Conservation (phyloP, 1,284 basidiomycete species). For the Stereum hirsutum region DNA sequence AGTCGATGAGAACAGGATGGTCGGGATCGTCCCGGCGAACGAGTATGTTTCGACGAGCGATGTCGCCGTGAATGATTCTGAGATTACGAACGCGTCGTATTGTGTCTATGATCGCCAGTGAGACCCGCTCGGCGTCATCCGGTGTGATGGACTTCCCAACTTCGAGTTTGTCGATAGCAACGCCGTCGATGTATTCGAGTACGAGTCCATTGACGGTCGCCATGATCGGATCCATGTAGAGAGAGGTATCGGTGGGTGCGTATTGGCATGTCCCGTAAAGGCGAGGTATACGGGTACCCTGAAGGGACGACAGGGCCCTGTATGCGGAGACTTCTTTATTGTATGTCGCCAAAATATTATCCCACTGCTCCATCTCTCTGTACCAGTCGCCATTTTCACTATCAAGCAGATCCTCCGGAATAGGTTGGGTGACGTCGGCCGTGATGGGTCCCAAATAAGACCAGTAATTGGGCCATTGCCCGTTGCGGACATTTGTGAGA, state of each 20-base stretch:
- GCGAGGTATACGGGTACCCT: neutral
- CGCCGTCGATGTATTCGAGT: neutral
- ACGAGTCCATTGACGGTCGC: neutral
- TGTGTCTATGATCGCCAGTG: neutral
- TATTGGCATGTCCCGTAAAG: neutral
- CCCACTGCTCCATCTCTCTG: neutral
- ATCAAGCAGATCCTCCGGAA: neutral
- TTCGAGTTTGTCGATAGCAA: neutral
- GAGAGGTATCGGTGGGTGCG: neutral
- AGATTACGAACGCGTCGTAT: neutral
- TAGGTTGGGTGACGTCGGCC: neutral
- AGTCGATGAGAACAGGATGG: neutral
- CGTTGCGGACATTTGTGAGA: neutral
- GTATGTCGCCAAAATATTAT: neutral
- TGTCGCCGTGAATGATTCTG: neutral
- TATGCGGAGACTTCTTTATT: neutral
- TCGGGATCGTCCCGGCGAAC: neutral
- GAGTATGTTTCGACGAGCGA: neutral
- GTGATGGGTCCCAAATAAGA: neutral
- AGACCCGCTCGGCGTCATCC: neutral
- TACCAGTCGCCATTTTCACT: neutral
- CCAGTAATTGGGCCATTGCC: neutral
- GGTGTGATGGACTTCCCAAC: neutral
- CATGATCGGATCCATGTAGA: neutral
- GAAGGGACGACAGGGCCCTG: neutral